phyloP scores from a whole-genome alignment of 176 grass and related monocot genomes.

The Musa troglodytarum region DNA sequence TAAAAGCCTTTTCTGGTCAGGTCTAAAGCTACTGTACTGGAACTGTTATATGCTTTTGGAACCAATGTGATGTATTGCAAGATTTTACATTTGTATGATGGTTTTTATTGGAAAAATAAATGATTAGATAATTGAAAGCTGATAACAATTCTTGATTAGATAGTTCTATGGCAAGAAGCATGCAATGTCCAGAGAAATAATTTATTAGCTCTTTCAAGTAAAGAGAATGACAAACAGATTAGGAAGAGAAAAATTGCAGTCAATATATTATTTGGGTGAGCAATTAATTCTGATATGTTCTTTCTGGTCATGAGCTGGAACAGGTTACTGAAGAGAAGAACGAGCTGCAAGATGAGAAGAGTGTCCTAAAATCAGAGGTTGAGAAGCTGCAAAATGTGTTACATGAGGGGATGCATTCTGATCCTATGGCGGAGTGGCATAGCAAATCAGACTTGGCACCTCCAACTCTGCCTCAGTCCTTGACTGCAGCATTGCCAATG shows the following conservation, averaged over 20 bases:
- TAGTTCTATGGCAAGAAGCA: no score
- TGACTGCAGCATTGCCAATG: slow-evolving; percentile 1
- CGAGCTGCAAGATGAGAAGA: slow-evolving; percentile 26
- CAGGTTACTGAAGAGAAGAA: slow-evolving; percentile 19
- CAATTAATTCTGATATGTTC: not conserved
- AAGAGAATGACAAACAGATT: not conserved
- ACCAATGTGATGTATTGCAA: no score
- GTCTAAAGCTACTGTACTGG: no score
- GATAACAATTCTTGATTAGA: no score
- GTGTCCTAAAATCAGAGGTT: not conserved
- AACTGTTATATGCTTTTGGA: no score
- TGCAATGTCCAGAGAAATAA: not conserved
- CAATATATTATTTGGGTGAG: not conserved
- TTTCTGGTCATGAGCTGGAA: not conserved
- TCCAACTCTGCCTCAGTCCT: not conserved
- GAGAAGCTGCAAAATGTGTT: slow-evolving; percentile 14
- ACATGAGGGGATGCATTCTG: slow-evolving; percentile 1
- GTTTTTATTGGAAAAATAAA: not conserved
- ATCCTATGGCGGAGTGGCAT: slow-evolving; percentile 1
- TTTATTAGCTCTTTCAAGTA: not conserved
- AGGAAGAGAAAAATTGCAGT: not conserved
- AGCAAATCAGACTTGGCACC: not conserved
- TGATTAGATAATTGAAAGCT: not conserved
- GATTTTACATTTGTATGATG: not conserved
- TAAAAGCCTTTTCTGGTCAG: no score